Conservation (phyloP, 257 asterid genomes). For the Solanum pimpinellifolium region DNA sequence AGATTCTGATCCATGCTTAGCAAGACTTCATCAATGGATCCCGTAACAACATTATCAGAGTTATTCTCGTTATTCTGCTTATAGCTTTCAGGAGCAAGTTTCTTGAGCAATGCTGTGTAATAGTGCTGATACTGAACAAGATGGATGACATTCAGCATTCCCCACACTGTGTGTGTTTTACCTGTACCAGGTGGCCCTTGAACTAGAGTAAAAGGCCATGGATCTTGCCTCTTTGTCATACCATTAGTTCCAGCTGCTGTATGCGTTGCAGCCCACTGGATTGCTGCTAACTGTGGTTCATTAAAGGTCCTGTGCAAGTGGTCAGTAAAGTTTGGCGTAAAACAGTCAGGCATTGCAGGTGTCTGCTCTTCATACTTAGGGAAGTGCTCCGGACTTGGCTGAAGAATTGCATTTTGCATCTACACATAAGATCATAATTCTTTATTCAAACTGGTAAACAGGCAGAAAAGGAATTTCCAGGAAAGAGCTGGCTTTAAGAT, state of each 20-base stretch:
- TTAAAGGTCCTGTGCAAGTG: slow-evolving; percentile 70
- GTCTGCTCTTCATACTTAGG: slow-evolving; percentile 97
- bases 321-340: slow-evolving; percentile 81
- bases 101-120: slow-evolving; percentile 89
- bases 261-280: slow-evolving; percentile 98
- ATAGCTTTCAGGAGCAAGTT: slow-evolving; percentile 97
- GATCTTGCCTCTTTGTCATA: slow-evolving; percentile 75
- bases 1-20: slow-evolving; percentile 99
- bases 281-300: slow-evolving; percentile 86
- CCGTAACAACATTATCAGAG: slow-evolving; percentile 57
- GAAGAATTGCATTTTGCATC: slow-evolving; percentile 99
- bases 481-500: neutral
- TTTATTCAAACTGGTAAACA: slow-evolving; percentile 1
- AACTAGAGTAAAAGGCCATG: slow-evolving; percentile 97
- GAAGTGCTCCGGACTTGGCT: slow-evolving; percentile 92
- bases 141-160: slow-evolving; percentile 98
- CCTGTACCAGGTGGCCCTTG: slow-evolving; percentile 99
- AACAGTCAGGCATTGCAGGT: slow-evolving; percentile 98
- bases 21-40: slow-evolving; percentile 95
- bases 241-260: slow-evolving; percentile 95
- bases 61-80: slow-evolving; percentile 73
- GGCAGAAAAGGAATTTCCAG: neutral
- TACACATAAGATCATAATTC: slow-evolving; percentile 15
- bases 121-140: slow-evolving; percentile 99
- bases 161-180: slow-evolving; percentile 98